Base-by-base conservation (phyloP, 805 yeast species). In the Hagleromyces aurorensis region DNA sequence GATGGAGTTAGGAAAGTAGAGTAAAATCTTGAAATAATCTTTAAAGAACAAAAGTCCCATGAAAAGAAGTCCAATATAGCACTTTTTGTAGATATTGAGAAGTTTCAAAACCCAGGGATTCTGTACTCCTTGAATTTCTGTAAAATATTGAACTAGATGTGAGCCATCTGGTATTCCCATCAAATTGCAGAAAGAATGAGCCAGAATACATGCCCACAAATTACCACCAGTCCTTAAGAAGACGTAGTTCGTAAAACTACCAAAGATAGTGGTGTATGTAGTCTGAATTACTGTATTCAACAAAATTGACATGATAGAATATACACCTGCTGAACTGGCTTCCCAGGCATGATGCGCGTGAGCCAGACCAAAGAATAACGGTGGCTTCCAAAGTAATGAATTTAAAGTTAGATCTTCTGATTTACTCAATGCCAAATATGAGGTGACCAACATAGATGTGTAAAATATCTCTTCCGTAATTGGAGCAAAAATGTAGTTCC, bases 341-440 rank as follows among this genome's bases (percentile, higher is more conserved):
- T 52, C 59, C 29, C 45, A 53, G 0, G 51, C 59, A 32, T 57
- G 62, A 28, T 57, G 62, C 6, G 44, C 27, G 32, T 57, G 62
- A 0, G 62, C 61, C 4, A 55, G 24, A 4, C 61, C 61, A 28
- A 57, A 57, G 33, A 47, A 53, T 9, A 52, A 22, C 1, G 57
- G 55, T 3, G 50, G 40, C 25, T 39, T 33, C 45, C 47, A 40
- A 5, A 46, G 18, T 17, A 50, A 32, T 13, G 34, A 25, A 4
- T 24, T 33, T 11, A 25, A 24, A 16, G 32, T 24, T 11, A 40
- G 23, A 12, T 30, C 14, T 5, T 29, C 32, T 3, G 14, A 21
- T 3, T 37, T 30, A 5, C 30, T 25, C 12, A 47, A 27, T 2
- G 32, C n/a, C 13, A 45, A 16, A 30, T 46, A 46, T 5, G 38